Base-by-base conservation (phyloP, 108 stramenopile species). In the Nannochloropsis salina region DNA sequence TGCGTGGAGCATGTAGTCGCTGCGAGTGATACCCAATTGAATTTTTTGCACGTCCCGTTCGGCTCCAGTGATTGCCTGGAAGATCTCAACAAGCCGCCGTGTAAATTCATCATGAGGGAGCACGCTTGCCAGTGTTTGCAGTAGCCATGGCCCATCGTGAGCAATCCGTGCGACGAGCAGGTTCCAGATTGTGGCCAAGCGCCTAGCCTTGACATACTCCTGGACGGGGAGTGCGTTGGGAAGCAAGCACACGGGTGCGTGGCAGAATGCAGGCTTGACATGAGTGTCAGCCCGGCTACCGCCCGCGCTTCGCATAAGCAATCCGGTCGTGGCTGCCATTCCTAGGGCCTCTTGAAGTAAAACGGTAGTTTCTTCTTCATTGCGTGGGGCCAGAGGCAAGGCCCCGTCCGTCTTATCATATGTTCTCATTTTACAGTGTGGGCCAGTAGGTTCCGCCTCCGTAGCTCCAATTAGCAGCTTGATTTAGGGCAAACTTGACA, bases 1-100 rank as follows among this genome's bases (percentile, higher is more conserved):
- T 12, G 83, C 42, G 31, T 85, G n/a, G 20, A 98, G 87, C 98
- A 98, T 98, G 93, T 98, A 98, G 91, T 98, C 98, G 88, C 93
- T 93, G 10, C 98, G 92, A 81, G 90, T 91, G 42, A 98, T 93
- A 6, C 95, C 98, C 41, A 96, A 6, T n/a, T 74, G 61, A n/a
- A 74, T 74, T 74, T 74, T 74, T 74, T 74, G 61, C 84, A 90
- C 88, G 9, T 82, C 84, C 61, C 86, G 86, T 80, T 83, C 88
- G 9, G 90, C 86, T 45, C 86, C 80, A 82, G 83, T 83, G 79
- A 89, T 83, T 12, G 83, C 84, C 22, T 93, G 85, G 86, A 94
- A 94, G 44, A 99, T 87, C 44, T 92, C 85, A 43, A 96, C 85
- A 47, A 99, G 83, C 83, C 93, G 92, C 1, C 92, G 93, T 18